Evolutionary conservation across 2,329 filamentous ascomycete species (phyloP).

Genomic region (Cladosporium austrohemisphaericum): DNA sequence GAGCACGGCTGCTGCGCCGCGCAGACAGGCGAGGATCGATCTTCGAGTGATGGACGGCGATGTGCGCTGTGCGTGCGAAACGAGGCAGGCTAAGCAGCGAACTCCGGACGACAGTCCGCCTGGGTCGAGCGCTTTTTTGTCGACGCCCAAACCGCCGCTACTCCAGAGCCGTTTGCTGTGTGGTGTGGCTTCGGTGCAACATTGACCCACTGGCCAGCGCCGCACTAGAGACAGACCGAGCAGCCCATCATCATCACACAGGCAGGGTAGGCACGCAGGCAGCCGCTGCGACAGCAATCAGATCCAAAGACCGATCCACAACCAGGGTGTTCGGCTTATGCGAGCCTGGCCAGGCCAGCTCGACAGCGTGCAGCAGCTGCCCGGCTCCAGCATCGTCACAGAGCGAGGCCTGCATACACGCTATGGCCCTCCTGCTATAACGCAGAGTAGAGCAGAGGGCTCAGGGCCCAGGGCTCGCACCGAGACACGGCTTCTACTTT

Average conservation of each 20-base stretch:
- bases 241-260: constrained; percentile 2
- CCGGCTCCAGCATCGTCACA: constrained; percentile 4
- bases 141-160: neutral
- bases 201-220: constrained; percentile 12
- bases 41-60: neutral
- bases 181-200: constrained; percentile 13
- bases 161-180: neutral
- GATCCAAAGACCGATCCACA: constrained; percentile 2
- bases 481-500: neutral
- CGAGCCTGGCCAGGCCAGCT: constrained; percentile 7
- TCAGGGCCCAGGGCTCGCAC: no score
- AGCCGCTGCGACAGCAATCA: constrained; percentile 2
- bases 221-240: constrained; percentile 13
- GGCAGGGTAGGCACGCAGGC: neutral
- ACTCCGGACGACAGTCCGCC: constrained; percentile 1
- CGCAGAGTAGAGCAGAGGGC: no score
- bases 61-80: neutral
- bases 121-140: constrained; percentile 2
- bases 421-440: no score
- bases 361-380: no score
- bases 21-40: constrained; percentile 1
- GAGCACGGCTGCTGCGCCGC: neutral
- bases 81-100: neutral
- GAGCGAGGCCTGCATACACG: constrained; percentile 2
- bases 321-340: constrained; percentile 12